Evolutionary conservation across 306 rosid genomes (phyloP), one percentile per base, ranked within the genome.

Genomic region (Mucuna pruriens): DNA sequence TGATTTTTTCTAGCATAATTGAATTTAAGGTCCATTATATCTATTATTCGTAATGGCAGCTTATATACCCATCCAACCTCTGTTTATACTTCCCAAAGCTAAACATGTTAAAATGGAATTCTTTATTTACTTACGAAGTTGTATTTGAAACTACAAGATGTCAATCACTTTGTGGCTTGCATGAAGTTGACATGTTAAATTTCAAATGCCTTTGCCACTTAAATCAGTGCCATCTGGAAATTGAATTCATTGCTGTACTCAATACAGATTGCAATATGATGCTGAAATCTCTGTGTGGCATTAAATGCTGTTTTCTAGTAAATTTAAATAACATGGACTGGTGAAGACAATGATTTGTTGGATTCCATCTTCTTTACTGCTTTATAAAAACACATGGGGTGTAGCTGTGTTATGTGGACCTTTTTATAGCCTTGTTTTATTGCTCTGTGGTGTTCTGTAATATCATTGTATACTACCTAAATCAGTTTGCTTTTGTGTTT

Each of bases 301-400:
- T 38, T 39, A 45, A 78, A 52, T 38, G 57, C 10, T 61, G 20
- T 67, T 76, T 67, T 51, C 55, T 51, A 5, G 55, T 67, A 52
- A 52, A 78, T 49, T 9, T 38, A 23, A 67, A 23, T 25, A 55
- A 16, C 54, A 49, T 11, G 25, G 57, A 51, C 13, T 17, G 33
- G 65, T 45, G 45, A 66, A 36, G 75, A 77, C 66, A 49, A 40
- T 68, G 58, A 39, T 39, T 68, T 55, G 46, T 79, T 78, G 68
- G 40, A 75, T 31, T 4, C 3, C 10, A 11, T 25, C 66, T 26
- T 26, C 3, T 26, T 65, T 36, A 9, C 31, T 36, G 25, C 45
- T 64, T 34, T 57, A 13, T 20, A 57, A 64, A 77, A 39, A 45
- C 54, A 29, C 36, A 19, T 60, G 49, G 61, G 40, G 4, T 26